Conservation (phyloP, 2,329 filamentous ascomycete genomes). For the Tolypocladium paradoxum region DNA sequence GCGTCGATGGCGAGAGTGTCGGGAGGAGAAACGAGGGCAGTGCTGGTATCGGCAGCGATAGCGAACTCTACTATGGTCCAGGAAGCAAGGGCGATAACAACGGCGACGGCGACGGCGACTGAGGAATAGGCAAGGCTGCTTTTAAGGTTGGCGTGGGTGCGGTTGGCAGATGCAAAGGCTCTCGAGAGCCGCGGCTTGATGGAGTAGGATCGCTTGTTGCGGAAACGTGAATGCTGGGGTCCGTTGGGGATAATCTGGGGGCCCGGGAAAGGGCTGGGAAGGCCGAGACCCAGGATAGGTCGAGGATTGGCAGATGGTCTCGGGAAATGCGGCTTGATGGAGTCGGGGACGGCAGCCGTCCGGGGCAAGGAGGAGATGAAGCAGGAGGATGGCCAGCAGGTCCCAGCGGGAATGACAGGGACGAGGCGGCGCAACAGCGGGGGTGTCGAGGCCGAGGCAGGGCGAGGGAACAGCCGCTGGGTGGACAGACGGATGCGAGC, state of each 20-base stretch:
- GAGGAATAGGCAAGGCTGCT: slow-evolving; percentile 2
- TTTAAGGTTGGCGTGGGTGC: background rate
- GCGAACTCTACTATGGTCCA: background rate
- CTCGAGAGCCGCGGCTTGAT: background rate
- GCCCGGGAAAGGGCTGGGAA: background rate
- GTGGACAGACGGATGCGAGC: background rate
- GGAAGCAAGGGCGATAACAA: slow-evolving; percentile 2
- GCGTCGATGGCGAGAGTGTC: slow-evolving; percentile 4
- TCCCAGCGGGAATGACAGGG: background rate
- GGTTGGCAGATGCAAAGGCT: background rate
- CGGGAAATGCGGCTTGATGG: background rate
- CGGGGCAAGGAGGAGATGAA: background rate
- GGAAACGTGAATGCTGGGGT: background rate
- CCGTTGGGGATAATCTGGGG: background rate
- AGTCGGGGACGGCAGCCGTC: background rate
- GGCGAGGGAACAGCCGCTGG: background rate
- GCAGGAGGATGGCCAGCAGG: background rate
- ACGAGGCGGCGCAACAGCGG: background rate
- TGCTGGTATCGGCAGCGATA: background rate
- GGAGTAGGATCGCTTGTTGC: background rate
- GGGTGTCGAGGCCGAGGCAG: background rate
- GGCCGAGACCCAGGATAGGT: background rate
- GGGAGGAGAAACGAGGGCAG: background rate
- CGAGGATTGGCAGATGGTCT: background rate
- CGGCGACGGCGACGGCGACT: slow-evolving; percentile 2